phyloP scores from a whole-genome alignment of 2,329 filamentous ascomycete genomes.

The Nemania sp. region DNA sequence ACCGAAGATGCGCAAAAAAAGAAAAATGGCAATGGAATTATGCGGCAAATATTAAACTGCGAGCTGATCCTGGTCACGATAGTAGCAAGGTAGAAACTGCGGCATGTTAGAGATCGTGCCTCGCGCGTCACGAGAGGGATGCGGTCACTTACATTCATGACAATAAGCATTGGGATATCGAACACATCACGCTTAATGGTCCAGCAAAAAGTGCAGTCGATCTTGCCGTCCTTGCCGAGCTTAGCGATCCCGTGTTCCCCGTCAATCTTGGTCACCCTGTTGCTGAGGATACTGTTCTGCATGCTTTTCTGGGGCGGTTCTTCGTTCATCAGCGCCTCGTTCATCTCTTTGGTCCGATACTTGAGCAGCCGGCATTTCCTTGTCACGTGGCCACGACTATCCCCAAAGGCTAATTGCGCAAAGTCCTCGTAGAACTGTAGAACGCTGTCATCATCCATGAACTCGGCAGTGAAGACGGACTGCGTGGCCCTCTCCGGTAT shows the following conservation, averaged over 20 bases:
- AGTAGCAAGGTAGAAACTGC: slow-evolving; percentile 65
- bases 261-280: slow-evolving; percentile 64
- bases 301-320: slow-evolving; percentile 53
- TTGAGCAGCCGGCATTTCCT: slow-evolving; percentile 86
- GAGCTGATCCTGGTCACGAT: slow-evolving; percentile 61
- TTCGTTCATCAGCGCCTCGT: slow-evolving; percentile 45
- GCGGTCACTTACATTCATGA: slow-evolving; percentile 83
- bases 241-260: slow-evolving; percentile 80
- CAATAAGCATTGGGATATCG: slow-evolving; percentile 97
- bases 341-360: slow-evolving; percentile 75
- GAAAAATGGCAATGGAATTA: neutral
- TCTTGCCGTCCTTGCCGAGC: slow-evolving; percentile 84
- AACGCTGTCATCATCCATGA: slow-evolving; percentile 91
- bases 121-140: neutral
- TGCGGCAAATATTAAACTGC: slow-evolving; percentile 49
- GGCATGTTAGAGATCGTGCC: slow-evolving; percentile 28
- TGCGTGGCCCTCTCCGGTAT: slow-evolving; percentile 60
- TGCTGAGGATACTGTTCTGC: slow-evolving; percentile 58
- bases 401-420: slow-evolving; percentile 87
- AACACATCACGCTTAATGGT: slow-evolving; percentile 96
- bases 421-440: slow-evolving; percentile 97
- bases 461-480: slow-evolving; percentile 87
- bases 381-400: slow-evolving; percentile 83
- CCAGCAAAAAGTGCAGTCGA: slow-evolving; percentile 96
- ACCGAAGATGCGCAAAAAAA: neutral